Base-by-base conservation (phyloP, 2,329 filamentous ascomycete species). In the Pseudogymnoascus sp. region DNA sequence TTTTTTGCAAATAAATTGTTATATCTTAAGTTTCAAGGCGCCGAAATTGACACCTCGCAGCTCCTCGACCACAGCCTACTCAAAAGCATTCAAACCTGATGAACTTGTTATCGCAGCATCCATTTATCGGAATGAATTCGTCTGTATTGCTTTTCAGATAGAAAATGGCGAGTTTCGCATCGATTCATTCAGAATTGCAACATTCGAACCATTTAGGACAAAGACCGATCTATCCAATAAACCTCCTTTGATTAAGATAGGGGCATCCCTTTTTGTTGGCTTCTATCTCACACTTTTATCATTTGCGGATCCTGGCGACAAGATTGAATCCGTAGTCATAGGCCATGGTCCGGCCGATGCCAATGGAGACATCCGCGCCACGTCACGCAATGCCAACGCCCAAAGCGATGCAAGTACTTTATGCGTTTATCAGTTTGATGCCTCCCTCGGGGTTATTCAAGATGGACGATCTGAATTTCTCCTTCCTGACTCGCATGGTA, bases 81-180 rank as follows among this genome's bases (percentile, higher is more conserved):
- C 33, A 17, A n/a, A 44, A 19, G 10, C 59, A 31, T 38, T 38
- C 4, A 61, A 35, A 1, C 17, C 33, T 17, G 35, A 44, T 35
- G 50, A 57, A 21, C 28, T 57, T 33, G 50, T 35, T 35, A 4
- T 42, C 71, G 35, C 42, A 8, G 61, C 61, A 10, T 42, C 61
- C 10, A 42, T 62, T 11, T 60, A 50, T 31, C 31, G 33, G 61
- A 62, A 42, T 10, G 40, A 62, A 31, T 23, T 60, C 8, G 42
- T 21, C 38, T 50, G 38, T n/a, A 50, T 62, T 23, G 61, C 47
- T 21, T 60, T 44, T 62, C 61, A 53, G 17, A 53, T 26, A n/a
- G 31, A 21, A 31, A 35, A 35, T 15, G 61, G 61, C 17, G 19
- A 23, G 23, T 62, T 59, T 13, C 28, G 47, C 15, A n/a, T 62